phyloP scores from a whole-genome alignment of 1,139 yeast genomes.

The Suhomyces bokatorum region DNA sequence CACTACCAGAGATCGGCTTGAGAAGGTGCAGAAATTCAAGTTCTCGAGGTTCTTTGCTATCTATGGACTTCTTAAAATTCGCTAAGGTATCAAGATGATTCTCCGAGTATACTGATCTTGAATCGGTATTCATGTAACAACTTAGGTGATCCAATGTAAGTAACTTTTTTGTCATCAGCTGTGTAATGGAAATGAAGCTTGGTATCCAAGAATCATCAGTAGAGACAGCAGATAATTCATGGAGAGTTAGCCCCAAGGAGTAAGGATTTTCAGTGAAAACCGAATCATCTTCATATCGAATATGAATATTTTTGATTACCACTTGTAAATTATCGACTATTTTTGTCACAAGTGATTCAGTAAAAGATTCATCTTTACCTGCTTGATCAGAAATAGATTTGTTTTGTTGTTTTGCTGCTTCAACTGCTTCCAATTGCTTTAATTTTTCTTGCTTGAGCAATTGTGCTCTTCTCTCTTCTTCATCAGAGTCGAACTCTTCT shows the following conservation, averaged over 20 bases:
- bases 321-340: constrained; percentile 91
- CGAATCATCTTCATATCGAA: constrained; percentile 83
- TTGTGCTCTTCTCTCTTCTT: constrained; percentile 64
- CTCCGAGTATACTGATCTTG: constrained; percentile 47
- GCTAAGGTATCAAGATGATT: constrained; percentile 46
- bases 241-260: constrained; percentile 77
- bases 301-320: constrained; percentile 88
- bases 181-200: constrained; percentile 74
- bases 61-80: constrained; percentile 37
- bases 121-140: constrained; percentile 82
- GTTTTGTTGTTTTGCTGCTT: constrained; percentile 44
- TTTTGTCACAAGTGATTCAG: constrained; percentile 84
- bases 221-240: constrained; percentile 88
- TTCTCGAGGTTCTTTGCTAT: constrained; percentile 23
- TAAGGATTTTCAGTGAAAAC: constrained; percentile 71
- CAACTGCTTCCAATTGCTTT: constrained; percentile 64
- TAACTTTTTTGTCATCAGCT: constrained; percentile 70
- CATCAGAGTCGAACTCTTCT: constrained; percentile 59
- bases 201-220: constrained; percentile 87
- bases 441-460: constrained; percentile 66
- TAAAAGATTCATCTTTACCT: constrained; percentile 68
- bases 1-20: constrained; percentile 87
- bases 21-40: constrained; percentile 62
- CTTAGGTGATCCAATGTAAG: constrained; percentile 74
- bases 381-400: constrained; percentile 44